A percentile compares a stretch with the other conserved stretches of the same genome.
Conservation (phyloP, 148 eudicot genomes). For the Silene conica region DNA sequence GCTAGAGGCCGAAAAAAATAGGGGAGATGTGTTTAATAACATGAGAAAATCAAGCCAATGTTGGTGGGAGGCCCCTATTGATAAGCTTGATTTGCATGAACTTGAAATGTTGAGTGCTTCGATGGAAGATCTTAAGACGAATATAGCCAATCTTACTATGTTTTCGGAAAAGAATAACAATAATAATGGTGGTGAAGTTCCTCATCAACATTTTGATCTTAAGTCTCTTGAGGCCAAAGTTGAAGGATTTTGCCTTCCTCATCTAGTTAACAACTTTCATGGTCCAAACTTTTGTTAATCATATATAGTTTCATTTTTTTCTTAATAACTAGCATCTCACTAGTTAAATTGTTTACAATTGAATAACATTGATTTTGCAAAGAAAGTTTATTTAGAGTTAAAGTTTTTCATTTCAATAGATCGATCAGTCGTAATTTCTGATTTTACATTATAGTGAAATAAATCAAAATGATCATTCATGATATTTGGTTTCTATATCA, state of each 20-base stretch:
- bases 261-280: conserved; percentile 21
- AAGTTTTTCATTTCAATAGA: too few relatives aligned
- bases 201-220: conserved; percentile 23
- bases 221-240: conserved; percentile 27
- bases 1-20: conserved; percentile 34
- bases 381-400: not conserved
- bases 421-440: too few relatives aligned
- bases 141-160: conserved; percentile 25
- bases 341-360: conserved; percentile 14
- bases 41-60: conserved; percentile 32
- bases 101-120: conserved; percentile 42
- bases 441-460: too few relatives aligned
- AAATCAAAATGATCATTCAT: too few relatives aligned
- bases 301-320: not conserved
- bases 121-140: conserved; percentile 51
- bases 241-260: conserved; percentile 27
- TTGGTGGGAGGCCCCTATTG: conserved; percentile 59
- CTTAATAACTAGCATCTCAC: conserved; percentile 29
- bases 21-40: conserved; percentile 33
- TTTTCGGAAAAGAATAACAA: conserved; percentile 19
- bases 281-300: conserved; percentile 20
- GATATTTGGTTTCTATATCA: too few relatives aligned
- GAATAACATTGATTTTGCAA: not conserved
- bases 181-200: conserved; percentile 13
- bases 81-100: conserved; percentile 39